These are phyloP conservation scores for Craterostigma plantagineum DNA, from an alignment of 257 asterid genomes.

Conservation along the genomic window DNA sequence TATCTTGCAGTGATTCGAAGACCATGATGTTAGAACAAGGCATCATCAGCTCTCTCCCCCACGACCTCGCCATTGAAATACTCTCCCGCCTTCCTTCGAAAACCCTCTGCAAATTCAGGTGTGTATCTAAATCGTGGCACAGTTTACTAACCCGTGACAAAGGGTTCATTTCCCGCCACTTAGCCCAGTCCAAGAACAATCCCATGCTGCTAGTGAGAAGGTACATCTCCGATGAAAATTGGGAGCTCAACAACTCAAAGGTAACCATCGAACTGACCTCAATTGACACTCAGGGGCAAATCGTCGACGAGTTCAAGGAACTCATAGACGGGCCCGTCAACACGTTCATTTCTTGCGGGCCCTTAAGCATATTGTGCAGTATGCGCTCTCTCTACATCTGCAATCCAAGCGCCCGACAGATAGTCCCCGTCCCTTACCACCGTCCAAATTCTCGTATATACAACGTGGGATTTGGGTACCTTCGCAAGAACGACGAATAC, in stretches of 20 bases:
- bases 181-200: conserved; percentile 14
- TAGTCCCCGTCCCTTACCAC: conserved; percentile 15
- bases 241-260: conserved; percentile 10
- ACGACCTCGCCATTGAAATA: conserved; percentile 19
- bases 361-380: conserved; percentile 18
- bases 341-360: conserved; percentile 22
- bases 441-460: conserved; percentile 15
- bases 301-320: conserved; percentile 13
- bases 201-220: conserved; percentile 18
- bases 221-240: conserved; percentile 13
- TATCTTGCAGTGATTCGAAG: neutral
- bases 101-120: conserved; percentile 22
- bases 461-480: conserved; percentile 28
- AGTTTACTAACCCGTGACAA: conserved; percentile 12
- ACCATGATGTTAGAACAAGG: neutral
- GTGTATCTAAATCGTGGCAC: conserved; percentile 29
- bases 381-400: conserved; percentile 19
- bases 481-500: conserved; percentile 18
- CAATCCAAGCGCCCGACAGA: conserved; percentile 20
- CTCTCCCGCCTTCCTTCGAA: conserved; percentile 21
- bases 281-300: conserved; percentile 20
- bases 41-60: conserved; percentile 14
- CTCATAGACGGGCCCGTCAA: conserved; percentile 20
- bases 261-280: conserved; percentile 25
- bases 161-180: conserved; percentile 16